Base-by-base conservation (phyloP, 805 yeast species). In the Saccharomyces mikatae region DNA sequence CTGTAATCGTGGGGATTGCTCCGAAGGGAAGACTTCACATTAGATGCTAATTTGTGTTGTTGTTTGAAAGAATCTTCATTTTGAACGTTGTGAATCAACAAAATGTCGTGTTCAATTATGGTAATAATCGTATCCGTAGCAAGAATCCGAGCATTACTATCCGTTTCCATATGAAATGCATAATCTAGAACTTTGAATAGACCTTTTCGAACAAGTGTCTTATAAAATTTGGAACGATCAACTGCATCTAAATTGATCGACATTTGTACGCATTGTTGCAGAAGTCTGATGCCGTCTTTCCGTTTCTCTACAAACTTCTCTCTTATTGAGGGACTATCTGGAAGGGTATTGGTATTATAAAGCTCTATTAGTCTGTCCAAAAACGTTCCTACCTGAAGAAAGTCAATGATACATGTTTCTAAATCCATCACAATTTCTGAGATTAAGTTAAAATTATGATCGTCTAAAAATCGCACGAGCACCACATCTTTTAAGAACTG, bases 401-500 rank as follows among this genome's bases (percentile, higher is more conserved):
- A 68, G 52, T 68, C 70, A 32, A 70, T 66, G 14, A 69, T 62
- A 53, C 70, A 66, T 1, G 67, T 62, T 55, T 69, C 69, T 6
- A 67, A 59, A 56, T 66, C 71, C 46, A 65, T 53, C 6, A 69
- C 63, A 17, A 67, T 62, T 36, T 69, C 81, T 17, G 84, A 74
- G 41, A 94, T 76, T 55, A 86, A 73, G 57, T 80, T 80, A 63
- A 84, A 82, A 4, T 90, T 80, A 47, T 84, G 80, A 66, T 92
- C 98, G 67, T 92, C 98, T 49, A 92, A 67, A 46, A 85, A 72
- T 52, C 96, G 75, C 3, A 94, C 91, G 28, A 92, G 71, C 1
- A 88, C 95, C 21, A 89, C 95, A 68, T 92, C 97, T 67, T 87
- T 87, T 50, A 94, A 73, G 66, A 87, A 89, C 63, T 86, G 91